A percentile compares a stretch with the other conserved stretches of the same genome.
Evolutionary conservation across 352 stramenopile species (phyloP).

Genomic region (Globisporangium middletonii): DNA sequence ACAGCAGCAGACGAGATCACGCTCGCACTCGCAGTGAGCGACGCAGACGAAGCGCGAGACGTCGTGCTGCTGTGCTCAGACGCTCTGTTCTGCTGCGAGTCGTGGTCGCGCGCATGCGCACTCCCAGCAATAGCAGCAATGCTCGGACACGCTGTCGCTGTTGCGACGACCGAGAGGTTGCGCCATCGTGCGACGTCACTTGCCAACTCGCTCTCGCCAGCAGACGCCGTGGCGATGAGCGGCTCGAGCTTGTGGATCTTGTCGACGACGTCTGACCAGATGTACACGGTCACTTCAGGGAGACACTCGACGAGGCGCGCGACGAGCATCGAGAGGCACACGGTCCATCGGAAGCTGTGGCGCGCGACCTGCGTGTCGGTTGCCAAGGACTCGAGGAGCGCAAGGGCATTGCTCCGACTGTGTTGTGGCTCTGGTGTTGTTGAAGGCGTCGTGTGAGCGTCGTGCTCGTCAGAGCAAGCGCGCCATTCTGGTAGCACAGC

Average conservation of each 20-base stretch:
- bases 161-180: slow-evolving; percentile 56
- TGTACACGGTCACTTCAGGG: slow-evolving; percentile 53
- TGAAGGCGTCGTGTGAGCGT: no score
- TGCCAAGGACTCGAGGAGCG: slow-evolving; percentile 8
- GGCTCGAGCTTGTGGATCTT: slow-evolving; percentile 61
- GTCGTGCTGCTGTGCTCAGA: background rate
- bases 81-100: background rate
- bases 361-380: slow-evolving; percentile 9
- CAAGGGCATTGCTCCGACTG: background rate
- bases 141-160: slow-evolving; percentile 34
- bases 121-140: slow-evolving; percentile 13
- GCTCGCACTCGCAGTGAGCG: slow-evolving; percentile 9
- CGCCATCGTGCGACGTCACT: slow-evolving; percentile 49
- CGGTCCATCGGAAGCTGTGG: slow-evolving; percentile 53
- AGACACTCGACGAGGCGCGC: slow-evolving; percentile 25
- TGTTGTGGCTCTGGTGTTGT: background rate
- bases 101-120: background rate
- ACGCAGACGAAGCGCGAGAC: background rate
- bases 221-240: slow-evolving; percentile 21
- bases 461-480: background rate
- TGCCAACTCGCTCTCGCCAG: slow-evolving; percentile 4
- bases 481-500: slow-evolving; percentile 12
- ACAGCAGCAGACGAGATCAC: slow-evolving; percentile 34
- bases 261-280: slow-evolving; percentile 60
- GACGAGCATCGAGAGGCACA: slow-evolving; percentile 40